Conservation (phyloP, 2,329 filamentous ascomycete genomes). For the Fusarium verrucosum region DNA sequence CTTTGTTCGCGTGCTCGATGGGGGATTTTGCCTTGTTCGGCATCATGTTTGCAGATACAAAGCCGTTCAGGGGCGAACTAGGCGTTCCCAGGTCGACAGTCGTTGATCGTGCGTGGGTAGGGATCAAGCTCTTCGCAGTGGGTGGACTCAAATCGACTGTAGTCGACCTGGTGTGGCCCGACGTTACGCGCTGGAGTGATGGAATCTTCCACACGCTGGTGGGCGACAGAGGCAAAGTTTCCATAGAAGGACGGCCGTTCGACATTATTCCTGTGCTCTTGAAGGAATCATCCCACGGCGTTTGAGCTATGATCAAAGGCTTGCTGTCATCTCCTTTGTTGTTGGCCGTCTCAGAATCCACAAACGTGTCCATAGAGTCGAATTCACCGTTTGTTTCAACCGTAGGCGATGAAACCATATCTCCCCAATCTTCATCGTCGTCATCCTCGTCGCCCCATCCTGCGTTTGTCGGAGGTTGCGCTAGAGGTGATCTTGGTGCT, state of each 20-base stretch:
- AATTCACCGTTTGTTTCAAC: constrained; percentile 27
- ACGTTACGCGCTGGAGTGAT: neutral
- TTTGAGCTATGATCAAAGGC: constrained; percentile 10
- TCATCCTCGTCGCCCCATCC: constrained; percentile 41
- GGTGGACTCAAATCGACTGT: constrained; percentile 26
- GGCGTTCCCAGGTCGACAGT: constrained; percentile 26
- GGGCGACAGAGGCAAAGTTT: constrained; percentile 1
- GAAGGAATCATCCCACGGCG: constrained; percentile 13
- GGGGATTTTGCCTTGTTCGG: constrained; percentile 13
- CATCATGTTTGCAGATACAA: constrained; percentile 15
- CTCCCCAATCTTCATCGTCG: constrained; percentile 68
- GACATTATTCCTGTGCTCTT: neutral
- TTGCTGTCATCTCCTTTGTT: constrained; percentile 11
- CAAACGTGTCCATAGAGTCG: constrained; percentile 31
- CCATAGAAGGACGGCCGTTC: constrained; percentile 22
- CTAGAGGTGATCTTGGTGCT: constrained; percentile 36
- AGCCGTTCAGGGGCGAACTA: constrained; percentile 23
- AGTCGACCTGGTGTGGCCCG: constrained; percentile 32
- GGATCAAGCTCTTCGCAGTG: constrained; percentile 9
- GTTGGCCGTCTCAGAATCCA: neutral
- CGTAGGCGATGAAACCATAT: constrained; percentile 60
- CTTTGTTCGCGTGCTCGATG: constrained; percentile 16
- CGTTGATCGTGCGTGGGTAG: constrained; percentile 26
- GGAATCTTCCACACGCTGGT: neutral
- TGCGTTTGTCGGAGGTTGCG: constrained; percentile 33